A percentile compares a stretch with the other conserved stretches of the same genome.
Conservation (phyloP, 345 rosid genomes). For the Firmiana major region DNA sequence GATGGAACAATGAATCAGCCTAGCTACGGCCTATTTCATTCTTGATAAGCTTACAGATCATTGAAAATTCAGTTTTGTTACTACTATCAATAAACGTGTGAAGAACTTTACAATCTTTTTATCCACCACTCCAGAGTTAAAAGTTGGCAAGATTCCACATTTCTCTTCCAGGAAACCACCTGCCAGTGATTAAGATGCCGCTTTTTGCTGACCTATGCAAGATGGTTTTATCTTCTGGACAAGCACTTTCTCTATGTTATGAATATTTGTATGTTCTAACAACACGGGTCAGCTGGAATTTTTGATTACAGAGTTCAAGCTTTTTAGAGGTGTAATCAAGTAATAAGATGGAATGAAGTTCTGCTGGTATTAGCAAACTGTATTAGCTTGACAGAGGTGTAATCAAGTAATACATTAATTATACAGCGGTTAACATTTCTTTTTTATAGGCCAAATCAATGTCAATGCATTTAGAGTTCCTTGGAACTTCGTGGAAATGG, state of each 20-base stretch:
- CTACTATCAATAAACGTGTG: background rate
- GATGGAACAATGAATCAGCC: conserved; percentile 6
- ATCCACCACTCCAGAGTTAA: too few relatives aligned
- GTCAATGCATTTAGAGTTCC: background rate
- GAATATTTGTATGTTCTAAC: background rate
- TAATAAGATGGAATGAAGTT: too few relatives aligned
- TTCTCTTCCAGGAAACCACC: background rate
- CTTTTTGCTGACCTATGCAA: background rate
- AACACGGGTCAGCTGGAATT: background rate
- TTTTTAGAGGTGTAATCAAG: background rate
- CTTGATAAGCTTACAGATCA: conserved; percentile 13
- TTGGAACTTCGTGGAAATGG: background rate
- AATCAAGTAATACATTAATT: too few relatives aligned
- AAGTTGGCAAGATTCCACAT: background rate
- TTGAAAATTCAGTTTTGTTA: background rate
- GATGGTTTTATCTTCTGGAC: background rate
- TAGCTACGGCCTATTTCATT: background rate
- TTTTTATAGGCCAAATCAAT: background rate
- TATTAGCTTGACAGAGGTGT: too few relatives aligned
- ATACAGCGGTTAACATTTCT: too few relatives aligned
- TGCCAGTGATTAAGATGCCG: background rate
- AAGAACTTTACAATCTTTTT: background rate
- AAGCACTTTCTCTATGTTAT: background rate
- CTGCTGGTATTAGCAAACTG: background rate
- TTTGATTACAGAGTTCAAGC: background rate